A percentile compares a stretch with the other conserved stretches of the same genome.
Evolutionary conservation across 1,284 basidiomycete species (phyloP).

Genomic region (Leccinum fuscescens): DNA sequence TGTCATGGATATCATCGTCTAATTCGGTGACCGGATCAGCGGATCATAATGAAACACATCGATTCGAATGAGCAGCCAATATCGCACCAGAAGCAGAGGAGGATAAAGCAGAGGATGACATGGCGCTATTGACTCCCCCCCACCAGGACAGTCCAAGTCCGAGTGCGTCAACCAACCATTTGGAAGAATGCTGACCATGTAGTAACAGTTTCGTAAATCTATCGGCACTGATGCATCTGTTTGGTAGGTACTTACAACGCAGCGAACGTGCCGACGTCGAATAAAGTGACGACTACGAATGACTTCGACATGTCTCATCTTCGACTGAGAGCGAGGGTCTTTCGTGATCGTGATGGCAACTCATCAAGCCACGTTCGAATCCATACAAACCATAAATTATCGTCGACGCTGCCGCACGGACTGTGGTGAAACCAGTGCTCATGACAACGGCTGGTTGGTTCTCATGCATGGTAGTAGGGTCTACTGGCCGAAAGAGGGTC

Average conservation of each 20-base stretch:
- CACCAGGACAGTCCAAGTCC: background rate
- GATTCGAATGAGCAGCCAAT: background rate
- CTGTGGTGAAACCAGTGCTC: background rate
- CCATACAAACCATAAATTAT: too few relatives aligned
- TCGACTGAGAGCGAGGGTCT: background rate
- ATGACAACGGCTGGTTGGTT: background rate
- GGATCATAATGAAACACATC: background rate
- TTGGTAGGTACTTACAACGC: background rate
- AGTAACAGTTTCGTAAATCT: background rate
- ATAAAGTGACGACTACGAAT: background rate
- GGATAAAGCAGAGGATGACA: background rate
- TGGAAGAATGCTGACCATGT: background rate
- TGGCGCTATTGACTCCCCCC: background rate
- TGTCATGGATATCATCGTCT: background rate
- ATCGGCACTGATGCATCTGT: background rate
- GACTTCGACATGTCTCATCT: background rate
- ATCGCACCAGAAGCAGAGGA: background rate
- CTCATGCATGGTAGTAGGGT: too few relatives aligned
- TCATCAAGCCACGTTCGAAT: background rate
- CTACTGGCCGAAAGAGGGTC: too few relatives aligned
- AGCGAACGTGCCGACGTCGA: background rate
- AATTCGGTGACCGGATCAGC: background rate
- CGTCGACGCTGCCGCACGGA: background rate
- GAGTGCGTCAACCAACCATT: background rate
- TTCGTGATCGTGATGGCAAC: background rate